phyloP scores from a whole-genome alignment of 805 yeast species.

The Kodamaea kaohsiungensis region DNA sequence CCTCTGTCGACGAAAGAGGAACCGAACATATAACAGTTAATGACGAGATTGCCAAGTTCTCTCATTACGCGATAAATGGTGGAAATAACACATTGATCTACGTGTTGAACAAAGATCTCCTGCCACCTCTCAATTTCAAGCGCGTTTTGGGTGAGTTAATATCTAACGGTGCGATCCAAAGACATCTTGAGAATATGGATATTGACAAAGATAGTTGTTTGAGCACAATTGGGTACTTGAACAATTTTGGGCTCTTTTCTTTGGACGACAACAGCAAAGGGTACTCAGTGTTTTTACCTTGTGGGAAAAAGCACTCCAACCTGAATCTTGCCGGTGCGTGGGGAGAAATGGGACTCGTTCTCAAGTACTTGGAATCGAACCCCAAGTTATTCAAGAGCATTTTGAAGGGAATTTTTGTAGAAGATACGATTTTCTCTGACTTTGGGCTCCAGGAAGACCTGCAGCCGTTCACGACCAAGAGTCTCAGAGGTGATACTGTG shows the following conservation, averaged over 20 bases:
- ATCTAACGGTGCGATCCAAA: slow-evolving; percentile 30
- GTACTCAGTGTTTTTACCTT: slow-evolving; percentile 78
- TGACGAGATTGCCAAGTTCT: slow-evolving; percentile 50
- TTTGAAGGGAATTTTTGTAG: slow-evolving; percentile 59
- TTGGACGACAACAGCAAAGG: slow-evolving; percentile 57
- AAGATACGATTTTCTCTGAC: slow-evolving; percentile 70
- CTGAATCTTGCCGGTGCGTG: slow-evolving; percentile 47
- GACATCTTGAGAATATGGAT: slow-evolving; percentile 28
- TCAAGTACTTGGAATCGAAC: slow-evolving; percentile 58
- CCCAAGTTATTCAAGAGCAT: slow-evolving; percentile 50
- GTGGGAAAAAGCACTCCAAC: slow-evolving; percentile 37
- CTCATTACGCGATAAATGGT: slow-evolving; percentile 44
- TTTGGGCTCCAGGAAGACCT: slow-evolving; percentile 32
- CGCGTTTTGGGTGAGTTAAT: slow-evolving; percentile 56
- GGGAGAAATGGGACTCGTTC: slow-evolving; percentile 59
- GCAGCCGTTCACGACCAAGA: slow-evolving; percentile 15
- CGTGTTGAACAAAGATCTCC: slow-evolving; percentile 57
- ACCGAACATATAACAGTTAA: slow-evolving; percentile 44
- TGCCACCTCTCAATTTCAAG: slow-evolving; percentile 64
- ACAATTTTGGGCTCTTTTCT: slow-evolving; percentile 51
- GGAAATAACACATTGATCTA: slow-evolving; percentile 67
- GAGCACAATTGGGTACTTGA: slow-evolving; percentile 58
- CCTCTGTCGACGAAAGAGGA: slow-evolving; percentile 14
- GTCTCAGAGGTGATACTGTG: slow-evolving; percentile 31
- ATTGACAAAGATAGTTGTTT: slow-evolving; percentile 54